Base-by-base conservation (phyloP, 78 protist genomes). In the Emiliania huxleyi region DNA sequence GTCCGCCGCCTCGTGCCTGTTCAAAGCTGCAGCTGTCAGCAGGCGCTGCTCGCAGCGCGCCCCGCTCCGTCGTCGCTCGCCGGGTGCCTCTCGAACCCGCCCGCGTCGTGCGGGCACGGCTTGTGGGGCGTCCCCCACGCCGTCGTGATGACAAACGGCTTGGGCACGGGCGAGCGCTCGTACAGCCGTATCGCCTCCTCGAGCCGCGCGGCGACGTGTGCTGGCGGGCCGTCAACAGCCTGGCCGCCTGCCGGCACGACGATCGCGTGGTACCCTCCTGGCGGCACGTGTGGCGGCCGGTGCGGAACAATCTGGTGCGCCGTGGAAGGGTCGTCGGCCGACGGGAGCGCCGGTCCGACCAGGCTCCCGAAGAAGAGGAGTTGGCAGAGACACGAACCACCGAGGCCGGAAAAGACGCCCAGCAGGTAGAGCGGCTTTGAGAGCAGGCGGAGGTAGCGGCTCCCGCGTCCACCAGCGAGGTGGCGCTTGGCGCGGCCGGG, bases 71-170 rank as follows among this genome's bases (percentile, higher is more conserved):
- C n/a, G n/a, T n/a, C n/a, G n/a, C n/a, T n/a, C 69, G 79, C 73
- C 91, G 46, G 71, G 19, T 71, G 81, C 18, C 81, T 35, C 81
- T 71, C 81, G n/a, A 71, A 71, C 42, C 81, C 81, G 21, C 33
- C 42, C 18, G 81, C 81, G 21, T 71, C 81, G 42, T 37, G 81
- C 37, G 81, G 81, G 42, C 81, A 71, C 44, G 81, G 81, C 81
- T 71, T 71, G 42, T 71, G 81, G 3, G 81, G 81, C 43, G 81
- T 71, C 40, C 81, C 81, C 81, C 81, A 71, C 4, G 81, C 81
- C 4, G 81, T 71, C 18, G 81, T 71, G 81, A 71, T 71, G 40
- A 71, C 81, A 22, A 15, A 71, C 42, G 81, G 81, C 81, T 71
- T 71, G 18, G 81, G 81, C 18, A 5, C 44, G 25, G 37, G 37